phyloP scores from a whole-genome alignment of 2,329 filamentous ascomycete genomes.

The Capronia epimyces region DNA sequence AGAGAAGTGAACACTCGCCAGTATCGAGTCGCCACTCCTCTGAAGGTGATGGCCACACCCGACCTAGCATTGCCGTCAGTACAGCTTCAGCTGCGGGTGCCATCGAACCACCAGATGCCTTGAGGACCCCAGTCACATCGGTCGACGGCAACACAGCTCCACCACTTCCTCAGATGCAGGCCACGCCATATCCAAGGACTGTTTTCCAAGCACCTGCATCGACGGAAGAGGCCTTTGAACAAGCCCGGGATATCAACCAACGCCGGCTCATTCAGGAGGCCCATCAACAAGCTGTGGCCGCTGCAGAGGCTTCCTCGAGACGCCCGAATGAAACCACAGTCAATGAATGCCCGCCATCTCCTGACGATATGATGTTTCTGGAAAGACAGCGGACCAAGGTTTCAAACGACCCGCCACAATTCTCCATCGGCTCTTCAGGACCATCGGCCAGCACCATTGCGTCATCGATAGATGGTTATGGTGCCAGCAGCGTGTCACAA shows the following conservation, averaged over 20 bases:
- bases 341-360: conserved; percentile 31
- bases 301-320: conserved; percentile 6
- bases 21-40: conserved; percentile 28
- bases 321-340: conserved; percentile 8
- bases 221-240: conserved; percentile 28
- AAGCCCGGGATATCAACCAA: conserved; percentile 29
- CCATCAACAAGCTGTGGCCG: conserved; percentile 15
- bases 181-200: conserved; percentile 3
- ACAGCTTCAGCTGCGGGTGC: conserved; percentile 42
- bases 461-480: conserved; percentile 43
- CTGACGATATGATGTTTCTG: conserved; percentile 28
- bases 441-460: conserved; percentile 45
- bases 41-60: conserved; percentile 34
- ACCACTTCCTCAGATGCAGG: conserved; percentile 4
- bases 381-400: conserved; percentile 12
- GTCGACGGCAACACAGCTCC: conserved; percentile 11
- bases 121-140: conserved; percentile 26
- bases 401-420: conserved; percentile 7
- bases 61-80: conserved; percentile 42
- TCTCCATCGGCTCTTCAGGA: conserved; percentile 14
- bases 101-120: conserved; percentile 37
- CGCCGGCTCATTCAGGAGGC: conserved; percentile 29
- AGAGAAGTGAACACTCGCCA: conserved; percentile 32
- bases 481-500: conserved; percentile 44
- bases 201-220: conserved; percentile 22